Conservation (phyloP, 352 stramenopile genomes). For the Phytopythium helicoides region DNA sequence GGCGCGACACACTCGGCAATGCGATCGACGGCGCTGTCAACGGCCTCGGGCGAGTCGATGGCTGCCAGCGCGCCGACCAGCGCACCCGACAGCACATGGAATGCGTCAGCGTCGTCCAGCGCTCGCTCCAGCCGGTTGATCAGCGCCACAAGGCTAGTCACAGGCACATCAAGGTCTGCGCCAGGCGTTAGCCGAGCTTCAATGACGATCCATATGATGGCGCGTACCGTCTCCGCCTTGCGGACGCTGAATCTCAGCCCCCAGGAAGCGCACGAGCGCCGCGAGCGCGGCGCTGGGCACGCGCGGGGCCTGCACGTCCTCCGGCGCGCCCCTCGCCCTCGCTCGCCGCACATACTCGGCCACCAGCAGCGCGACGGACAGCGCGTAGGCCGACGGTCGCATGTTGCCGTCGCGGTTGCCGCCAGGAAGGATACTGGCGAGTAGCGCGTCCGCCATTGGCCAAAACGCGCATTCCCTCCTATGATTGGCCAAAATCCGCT, state of each 20-base stretch:
- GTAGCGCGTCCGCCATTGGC: too few relatives aligned
- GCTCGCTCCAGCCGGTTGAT: slow-evolving; percentile 41
- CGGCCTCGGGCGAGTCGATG: slow-evolving; percentile 61
- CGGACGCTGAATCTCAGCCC: slow-evolving; percentile 52
- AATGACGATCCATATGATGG: neutral
- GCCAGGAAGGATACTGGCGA: too few relatives aligned
- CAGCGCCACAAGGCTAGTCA: slow-evolving; percentile 36
- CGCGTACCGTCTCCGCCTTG: slow-evolving; percentile 3
- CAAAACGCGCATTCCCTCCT: too few relatives aligned
- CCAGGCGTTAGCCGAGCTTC: neutral
- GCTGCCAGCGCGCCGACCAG: slow-evolving; percentile 48
- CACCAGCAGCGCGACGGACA: slow-evolving; percentile 44
- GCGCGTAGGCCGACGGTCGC: slow-evolving; percentile 23
- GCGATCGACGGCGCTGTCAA: slow-evolving; percentile 63
- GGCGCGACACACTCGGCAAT: slow-evolving; percentile 60
- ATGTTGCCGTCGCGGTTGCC: slow-evolving; percentile 6
- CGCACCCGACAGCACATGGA: slow-evolving; percentile 37
- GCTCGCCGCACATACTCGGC: slow-evolving; percentile 49
- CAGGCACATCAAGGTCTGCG: neutral
- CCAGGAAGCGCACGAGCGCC: slow-evolving; percentile 48
- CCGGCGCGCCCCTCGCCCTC: slow-evolving; percentile 17
- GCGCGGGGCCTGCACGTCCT: slow-evolving; percentile 5
- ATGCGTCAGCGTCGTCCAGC: slow-evolving; percentile 34
- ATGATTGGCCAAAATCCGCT: too few relatives aligned
- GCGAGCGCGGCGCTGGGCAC: slow-evolving; percentile 39